Conservation (phyloP, 257 asterid genomes). For the Petrea volubilis region DNA sequence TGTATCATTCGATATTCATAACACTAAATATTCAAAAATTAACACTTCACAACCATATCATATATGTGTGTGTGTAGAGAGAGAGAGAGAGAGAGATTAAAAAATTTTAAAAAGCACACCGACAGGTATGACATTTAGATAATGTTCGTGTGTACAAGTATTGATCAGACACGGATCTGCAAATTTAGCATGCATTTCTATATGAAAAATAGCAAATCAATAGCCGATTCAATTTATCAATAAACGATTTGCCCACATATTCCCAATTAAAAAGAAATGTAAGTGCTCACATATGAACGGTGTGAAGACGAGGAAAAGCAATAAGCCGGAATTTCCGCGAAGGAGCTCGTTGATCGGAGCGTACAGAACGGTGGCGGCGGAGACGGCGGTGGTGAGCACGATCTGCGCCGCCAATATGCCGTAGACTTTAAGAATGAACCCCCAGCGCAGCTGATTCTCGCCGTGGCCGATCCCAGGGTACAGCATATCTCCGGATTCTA, state of each 20-base stretch:
- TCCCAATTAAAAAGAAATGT: too few relatives aligned
- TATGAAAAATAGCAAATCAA: slow-evolving; percentile 3
- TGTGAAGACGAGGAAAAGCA: slow-evolving; percentile 75
- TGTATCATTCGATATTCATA: neutral
- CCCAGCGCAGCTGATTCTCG: slow-evolving; percentile 98
- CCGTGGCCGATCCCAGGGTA: slow-evolving; percentile 93
- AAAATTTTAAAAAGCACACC: neutral
- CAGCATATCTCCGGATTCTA: slow-evolving; percentile 63
- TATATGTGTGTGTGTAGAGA: too few relatives aligned
- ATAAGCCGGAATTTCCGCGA: slow-evolving; percentile 62
- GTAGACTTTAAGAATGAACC: slow-evolving; percentile 93
- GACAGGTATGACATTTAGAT: neutral
- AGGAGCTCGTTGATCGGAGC: slow-evolving; percentile 83
- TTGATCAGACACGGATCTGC: slow-evolving; percentile 17
- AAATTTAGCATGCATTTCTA: neutral
- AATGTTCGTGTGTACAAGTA: neutral
- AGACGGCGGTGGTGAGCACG: slow-evolving; percentile 61
- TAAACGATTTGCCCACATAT: too few relatives aligned
- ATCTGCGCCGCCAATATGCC: slow-evolving; percentile 91
- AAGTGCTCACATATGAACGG: slow-evolving; percentile 82
- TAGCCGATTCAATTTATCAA: neutral
- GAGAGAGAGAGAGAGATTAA: too few relatives aligned
- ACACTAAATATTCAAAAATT: neutral
- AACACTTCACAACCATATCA: neutral
- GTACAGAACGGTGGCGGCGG: slow-evolving; percentile 71